Evolutionary conservation across 2,329 filamentous ascomycete genomes (phyloP), one percentile per base, ranked within the genome.

Genomic region (Dothideomycetidae sp.): DNA sequence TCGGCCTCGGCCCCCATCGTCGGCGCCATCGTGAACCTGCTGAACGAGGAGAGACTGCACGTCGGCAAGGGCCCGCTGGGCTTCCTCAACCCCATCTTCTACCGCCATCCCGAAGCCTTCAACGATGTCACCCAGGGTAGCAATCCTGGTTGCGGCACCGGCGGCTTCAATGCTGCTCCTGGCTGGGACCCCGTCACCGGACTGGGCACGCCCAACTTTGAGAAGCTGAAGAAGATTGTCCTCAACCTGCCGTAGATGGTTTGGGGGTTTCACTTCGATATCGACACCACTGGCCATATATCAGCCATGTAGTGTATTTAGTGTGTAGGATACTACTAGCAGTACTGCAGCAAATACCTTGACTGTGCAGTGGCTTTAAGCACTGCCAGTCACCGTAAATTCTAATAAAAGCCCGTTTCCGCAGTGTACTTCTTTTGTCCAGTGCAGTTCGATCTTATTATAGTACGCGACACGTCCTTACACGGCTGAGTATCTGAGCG

Each of bases 181-280:
- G 46, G 46, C 1, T 48, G 47, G 47, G 52, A 54, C 44, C 48
- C 51, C 13, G 45, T 49, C 3, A 51, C 49, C 9, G 50, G 50
- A 3, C 21, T 53, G 33, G 50, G 50, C 4, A 51, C 45, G 29
- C 49, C 48, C 13, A 46, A 48, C 29, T 53, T 43, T 37, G 42
- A 39, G 13, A 50, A 48, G 44, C 44, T 52, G 49, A 41, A 41
- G 40, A 41, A 50, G 10, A 36, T 51, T 13, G 50, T 51, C 35
- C 39, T 49, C 31, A 35, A 37, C 9, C 37, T 52, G 31, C 47
- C 49, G 18, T 52, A 45, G 40, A 34, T 2, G 23, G n/a, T n/a
- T n/a, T n/a, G n/a, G n/a, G n/a, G n/a, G n/a, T n/a, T n/a, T n/a
- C n/a, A n/a, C n/a, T n/a, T n/a, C n/a, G n/a, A n/a, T n/a, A n/a